These are phyloP conservation scores for Medakamo hakoo DNA, from an alignment of 139 green algal species.

Conservation along the genomic window DNA sequence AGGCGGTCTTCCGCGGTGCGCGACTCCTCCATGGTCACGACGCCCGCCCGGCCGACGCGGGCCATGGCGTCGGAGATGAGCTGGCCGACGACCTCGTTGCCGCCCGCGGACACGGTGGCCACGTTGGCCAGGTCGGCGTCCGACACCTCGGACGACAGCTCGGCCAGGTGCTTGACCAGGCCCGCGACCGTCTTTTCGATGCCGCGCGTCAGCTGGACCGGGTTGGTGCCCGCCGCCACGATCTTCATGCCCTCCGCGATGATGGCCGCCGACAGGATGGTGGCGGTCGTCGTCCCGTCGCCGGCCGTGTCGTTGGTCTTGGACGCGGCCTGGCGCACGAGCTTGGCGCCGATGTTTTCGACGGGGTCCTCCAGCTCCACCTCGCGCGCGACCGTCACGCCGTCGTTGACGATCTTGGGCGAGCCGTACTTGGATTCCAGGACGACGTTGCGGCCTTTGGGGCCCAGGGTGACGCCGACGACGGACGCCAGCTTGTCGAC, in stretches of 20 bases:
- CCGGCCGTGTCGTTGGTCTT: conserved; percentile 96
- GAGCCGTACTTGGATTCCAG: conserved; percentile 98
- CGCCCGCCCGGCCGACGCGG: conserved; percentile 74
- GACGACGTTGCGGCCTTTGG: conserved; percentile 98
- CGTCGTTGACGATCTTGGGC: conserved; percentile 98
- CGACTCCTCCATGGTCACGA: conserved; percentile 97
- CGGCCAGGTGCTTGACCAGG: conserved; percentile 73
- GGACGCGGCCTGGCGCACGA: conserved; percentile 83
- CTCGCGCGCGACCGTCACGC: conserved; percentile 86
- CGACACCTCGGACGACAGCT: conserved; percentile 57
- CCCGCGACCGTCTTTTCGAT: conserved; percentile 74
- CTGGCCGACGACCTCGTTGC: conserved; percentile 81
- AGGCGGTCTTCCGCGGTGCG: conserved; percentile 91
- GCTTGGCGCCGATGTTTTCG: conserved; percentile 97
- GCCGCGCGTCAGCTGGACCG: conserved; percentile 74
- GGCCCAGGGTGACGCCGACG: conserved; percentile 96
- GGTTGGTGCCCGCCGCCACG: conserved; percentile 88
- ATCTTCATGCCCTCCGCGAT: conserved; percentile 95
- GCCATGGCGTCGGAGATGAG: conserved; percentile 93
- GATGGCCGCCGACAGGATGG: conserved; percentile 89
- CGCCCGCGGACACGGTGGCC: conserved; percentile 88
- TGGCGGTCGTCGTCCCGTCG: conserved; percentile 97
- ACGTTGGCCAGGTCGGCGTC: conserved; percentile 77
- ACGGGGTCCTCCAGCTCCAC: conserved; percentile 97
- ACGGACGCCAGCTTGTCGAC: conserved; percentile 97